phyloP scores from a whole-genome alignment of 257 asterid genomes.

The Plectranthus barbatus region DNA sequence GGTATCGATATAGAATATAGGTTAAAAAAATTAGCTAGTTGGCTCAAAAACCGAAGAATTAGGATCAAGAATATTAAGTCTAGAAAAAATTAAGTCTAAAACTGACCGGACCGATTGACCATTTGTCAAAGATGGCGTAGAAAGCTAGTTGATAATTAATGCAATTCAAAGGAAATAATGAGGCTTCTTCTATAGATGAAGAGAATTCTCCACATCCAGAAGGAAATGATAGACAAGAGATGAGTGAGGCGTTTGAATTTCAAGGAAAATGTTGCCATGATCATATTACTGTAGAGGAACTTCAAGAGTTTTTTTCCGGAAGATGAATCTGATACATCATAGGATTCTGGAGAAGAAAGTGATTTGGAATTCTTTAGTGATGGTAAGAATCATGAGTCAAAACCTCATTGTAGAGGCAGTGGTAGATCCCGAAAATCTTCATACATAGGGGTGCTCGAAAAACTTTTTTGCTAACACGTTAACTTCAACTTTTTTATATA shows the following conservation, averaged over 20 bases:
- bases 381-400: constrained; percentile 31
- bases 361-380: constrained; percentile 52
- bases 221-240: constrained; percentile 53
- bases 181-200: constrained; percentile 22
- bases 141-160: constrained; percentile 33
- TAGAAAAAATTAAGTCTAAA: too few species aligned
- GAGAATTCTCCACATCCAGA: constrained; percentile 30
- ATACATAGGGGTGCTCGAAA: too few species aligned
- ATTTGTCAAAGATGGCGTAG: constrained; percentile 58
- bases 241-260: constrained; percentile 70
- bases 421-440: too few species aligned
- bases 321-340: constrained; percentile 48
- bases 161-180: constrained; percentile 20
- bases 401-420: constrained; percentile 31
- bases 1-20: too few species aligned
- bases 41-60: too few species aligned
- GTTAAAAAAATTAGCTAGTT: too few species aligned
- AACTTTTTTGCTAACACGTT: too few species aligned
- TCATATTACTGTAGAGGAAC: constrained; percentile 56
- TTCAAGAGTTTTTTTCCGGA: constrained; percentile 38
- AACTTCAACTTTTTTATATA: too few species aligned
- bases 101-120: too few species aligned
- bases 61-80: too few species aligned
- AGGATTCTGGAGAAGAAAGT: constrained; percentile 68
- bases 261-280: constrained; percentile 39